These are phyloP conservation scores for Astragalus membranaceus DNA, from an alignment of 306 rosid species.

Conservation along the genomic window DNA sequence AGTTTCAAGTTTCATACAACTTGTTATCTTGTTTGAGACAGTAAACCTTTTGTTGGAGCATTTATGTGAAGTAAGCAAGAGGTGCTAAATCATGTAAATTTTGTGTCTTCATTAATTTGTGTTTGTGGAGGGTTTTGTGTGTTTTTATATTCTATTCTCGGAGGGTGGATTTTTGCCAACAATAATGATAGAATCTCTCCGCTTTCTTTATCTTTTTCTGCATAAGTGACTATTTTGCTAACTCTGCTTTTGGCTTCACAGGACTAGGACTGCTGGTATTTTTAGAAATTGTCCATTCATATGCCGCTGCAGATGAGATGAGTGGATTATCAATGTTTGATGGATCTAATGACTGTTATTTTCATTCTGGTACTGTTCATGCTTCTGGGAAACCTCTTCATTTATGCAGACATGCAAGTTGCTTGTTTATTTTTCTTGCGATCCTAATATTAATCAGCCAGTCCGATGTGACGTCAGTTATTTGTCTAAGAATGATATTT, in stretches of 20 bases:
- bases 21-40: too few species aligned
- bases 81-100: not conserved
- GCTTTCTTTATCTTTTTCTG: not conserved
- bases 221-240: slow-evolving; percentile 7
- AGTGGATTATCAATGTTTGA: slow-evolving; percentile 86
- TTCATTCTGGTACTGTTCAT: slow-evolving; percentile 67
- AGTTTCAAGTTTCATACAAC: not conserved
- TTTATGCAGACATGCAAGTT: slow-evolving; percentile 7
- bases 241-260: slow-evolving; percentile 33
- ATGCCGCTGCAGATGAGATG: slow-evolving; percentile 96
- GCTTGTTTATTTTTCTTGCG: not conserved
- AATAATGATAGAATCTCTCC: not conserved
- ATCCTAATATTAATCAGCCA: not conserved
- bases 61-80: not conserved
- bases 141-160: not conserved
- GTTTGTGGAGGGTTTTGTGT: not conserved
- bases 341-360: slow-evolving; percentile 92
- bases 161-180: not conserved
- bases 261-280: slow-evolving; percentile 82
- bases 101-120: not conserved
- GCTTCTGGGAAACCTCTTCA: slow-evolving; percentile 13
- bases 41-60: not conserved
- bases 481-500: not conserved
- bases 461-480: slow-evolving; percentile 1
- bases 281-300: slow-evolving; percentile 92